A percentile compares a stretch with the other conserved stretches of the same genome.
These are phyloP conservation scores for Lonicera japonica DNA, from an alignment of 129 eudicot genomes.

Conservation along the genomic window DNA sequence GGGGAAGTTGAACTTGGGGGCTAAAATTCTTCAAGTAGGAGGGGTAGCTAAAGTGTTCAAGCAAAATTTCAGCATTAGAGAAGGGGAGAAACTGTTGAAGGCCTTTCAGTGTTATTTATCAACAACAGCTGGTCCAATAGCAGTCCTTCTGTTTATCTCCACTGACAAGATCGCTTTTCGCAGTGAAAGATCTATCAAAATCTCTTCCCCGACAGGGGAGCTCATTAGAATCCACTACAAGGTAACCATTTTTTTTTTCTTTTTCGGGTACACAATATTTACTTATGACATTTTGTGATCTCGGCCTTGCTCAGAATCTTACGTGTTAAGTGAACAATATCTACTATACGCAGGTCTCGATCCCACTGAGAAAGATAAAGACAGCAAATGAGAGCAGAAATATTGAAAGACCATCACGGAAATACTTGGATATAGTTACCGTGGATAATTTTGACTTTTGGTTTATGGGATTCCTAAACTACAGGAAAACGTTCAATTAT, in stretches of 20 bases:
- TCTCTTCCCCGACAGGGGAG: constrained; percentile 27
- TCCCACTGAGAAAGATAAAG: too few relatives aligned
- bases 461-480: too few relatives aligned
- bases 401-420: constrained; percentile 16
- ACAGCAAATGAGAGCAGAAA: constrained; percentile 17
- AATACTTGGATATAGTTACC: constrained; percentile 28
- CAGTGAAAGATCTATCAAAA: constrained; percentile 35
- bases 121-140: too few relatives aligned
- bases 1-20: too few relatives aligned
- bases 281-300: neutral
- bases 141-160: too few relatives aligned
- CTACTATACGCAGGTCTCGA: neutral
- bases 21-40: constrained; percentile 35
- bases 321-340: neutral
- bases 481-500: too few relatives aligned
- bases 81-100: too few relatives aligned
- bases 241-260: neutral
- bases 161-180: constrained; percentile 28
- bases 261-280: too few relatives aligned
- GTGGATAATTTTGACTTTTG: constrained; percentile 38
- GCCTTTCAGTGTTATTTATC: too few relatives aligned
- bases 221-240: constrained; percentile 23
- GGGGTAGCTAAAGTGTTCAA: constrained; percentile 33
- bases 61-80: constrained; percentile 27
- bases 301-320: neutral